Evolutionary conservation across 2,329 filamentous ascomycete genomes (phyloP), one percentile per base, ranked within the genome.

Genomic region (Endothia cerciana): DNA sequence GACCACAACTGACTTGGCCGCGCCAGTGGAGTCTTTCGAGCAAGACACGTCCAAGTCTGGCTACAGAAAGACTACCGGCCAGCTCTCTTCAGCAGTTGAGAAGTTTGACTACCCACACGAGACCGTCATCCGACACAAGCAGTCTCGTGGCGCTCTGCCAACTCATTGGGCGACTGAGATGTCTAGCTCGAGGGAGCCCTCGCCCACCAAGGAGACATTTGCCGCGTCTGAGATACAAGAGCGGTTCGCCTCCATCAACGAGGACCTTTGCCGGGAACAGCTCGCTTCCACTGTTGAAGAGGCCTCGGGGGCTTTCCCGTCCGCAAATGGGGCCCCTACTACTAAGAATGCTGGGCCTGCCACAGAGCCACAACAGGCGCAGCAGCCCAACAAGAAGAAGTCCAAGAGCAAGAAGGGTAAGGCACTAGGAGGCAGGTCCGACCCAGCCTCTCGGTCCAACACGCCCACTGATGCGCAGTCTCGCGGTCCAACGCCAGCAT

Each of bases 121-220:
- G n/a, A 67, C 65, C 13, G 65, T 67, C 47, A 65, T 67, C 40
- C 65, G 65, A 1, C 63, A 65, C 60, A 66, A 60, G 41, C 28
- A 58, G 30, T 33, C 58, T 30, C 63, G 55, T 33, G 36, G 3
- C 2, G 13, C 28, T 36, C 45, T 59, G 11, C 68, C 65, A 56
- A 41, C 33, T 49, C 53, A 49, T n/a, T 67, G 57, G 62, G 58
- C 28, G 13, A 28, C 36, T 53, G 60, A 53, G 7, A 38, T 6
- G 45, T 4, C 36, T 6, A 4, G 6, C 13, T 19, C 15, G 6
- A 40, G 38, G 22, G 25, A 38, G n/a, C 22, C 22, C 2, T 41
- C 47, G 3, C 36, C 60, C 7, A 17, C 17, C 1, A 4, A 41
- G 4, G 22, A 25, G 19, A 41, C 36, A 6, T 41, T 53, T n/a